phyloP scores from a whole-genome alignment of 2,329 filamentous ascomycete species.

The Aspergillus amoenus region DNA sequence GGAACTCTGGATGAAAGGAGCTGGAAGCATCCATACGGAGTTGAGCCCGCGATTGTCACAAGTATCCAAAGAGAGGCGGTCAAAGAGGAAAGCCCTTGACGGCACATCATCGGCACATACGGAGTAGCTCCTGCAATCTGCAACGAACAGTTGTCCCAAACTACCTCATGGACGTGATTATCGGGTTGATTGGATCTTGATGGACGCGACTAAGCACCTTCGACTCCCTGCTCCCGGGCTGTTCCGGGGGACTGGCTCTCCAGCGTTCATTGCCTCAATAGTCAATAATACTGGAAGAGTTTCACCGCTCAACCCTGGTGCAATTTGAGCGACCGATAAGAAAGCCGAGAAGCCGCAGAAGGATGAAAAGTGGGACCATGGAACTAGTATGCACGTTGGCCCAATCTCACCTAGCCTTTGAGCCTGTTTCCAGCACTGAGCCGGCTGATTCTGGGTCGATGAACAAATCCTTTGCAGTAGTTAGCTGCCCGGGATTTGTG shows the following conservation, averaged over 20 bases:
- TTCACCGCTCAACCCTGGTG: conserved; percentile 26
- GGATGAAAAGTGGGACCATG: conserved; percentile 20
- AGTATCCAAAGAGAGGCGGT: conserved; percentile 18
- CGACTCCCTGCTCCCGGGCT: conserved; percentile 20
- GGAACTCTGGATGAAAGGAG: conserved; percentile 9
- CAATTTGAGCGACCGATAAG: conserved; percentile 24
- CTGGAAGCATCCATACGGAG: conserved; percentile 9
- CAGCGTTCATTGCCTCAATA: conserved; percentile 16
- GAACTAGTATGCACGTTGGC: conserved; percentile 20
- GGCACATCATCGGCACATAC: conserved; percentile 17
- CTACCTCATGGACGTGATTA: conserved; percentile 15
- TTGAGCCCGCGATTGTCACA: conserved; percentile 8
- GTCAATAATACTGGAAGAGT: conserved; percentile 13
- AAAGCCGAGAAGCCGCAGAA: conserved; percentile 16
- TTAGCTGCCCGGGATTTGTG: conserved; percentile 12
- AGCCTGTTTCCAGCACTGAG: conserved; percentile 18
- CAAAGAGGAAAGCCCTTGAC: conserved; percentile 15
- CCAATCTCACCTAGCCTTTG: conserved; percentile 20
- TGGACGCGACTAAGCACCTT: conserved; percentile 7
- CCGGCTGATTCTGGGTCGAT: conserved; percentile 16
- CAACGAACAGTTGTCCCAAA: conserved; percentile 14
- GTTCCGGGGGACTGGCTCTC: conserved; percentile 26
- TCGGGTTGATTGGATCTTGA: conserved; percentile 14
- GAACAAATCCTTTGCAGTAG: conserved; percentile 21
- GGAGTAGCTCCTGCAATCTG: conserved; percentile 13